Evolutionary conservation across 352 stramenopile genomes (phyloP), one percentile per base, ranked within the genome.

Genomic region (Thalassiosira exigua): DNA sequence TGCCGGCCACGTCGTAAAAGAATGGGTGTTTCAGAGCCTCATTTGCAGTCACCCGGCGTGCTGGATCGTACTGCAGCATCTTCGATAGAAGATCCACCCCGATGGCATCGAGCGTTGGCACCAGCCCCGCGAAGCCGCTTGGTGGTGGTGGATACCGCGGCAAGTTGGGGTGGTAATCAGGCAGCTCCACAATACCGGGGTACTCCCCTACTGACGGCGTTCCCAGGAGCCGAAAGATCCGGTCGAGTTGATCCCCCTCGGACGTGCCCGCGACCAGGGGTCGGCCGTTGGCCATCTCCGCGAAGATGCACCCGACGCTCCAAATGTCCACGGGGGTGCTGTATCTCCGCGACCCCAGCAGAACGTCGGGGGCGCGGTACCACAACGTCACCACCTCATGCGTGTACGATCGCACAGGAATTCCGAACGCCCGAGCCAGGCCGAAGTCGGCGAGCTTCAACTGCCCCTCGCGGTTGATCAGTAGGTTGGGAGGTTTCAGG

Each of bases 401-500:
- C 4, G 98, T 99, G 82, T 98, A 99, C 75, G 87, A 97, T 77
- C 97, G 90, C 52, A 99, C 97, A 24, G 97, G 98, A 73, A 99
- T 99, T 29, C 97, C 97, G 92, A 99, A 99, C 14, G 97, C 97
- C 52, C 98, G 89, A 24, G 98, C 98, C n/a, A 99, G 90, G 19
- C 98, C 98, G 94, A 99, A 99, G 82, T 99, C 98, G 14, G 96
- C 98, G n/a, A 99, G 92, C 85, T 99, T 99, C 17, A 99, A 91
- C 72, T 93, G 85, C 52, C 86, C 85, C 75, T 92, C 86, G 29
- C 85, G 81, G 82, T 91, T 91, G 21, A 93, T 91, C 19, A 93
- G 67, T 27, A 93, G 68, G 71, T 93, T 93, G 73, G 99, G 96
- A 30, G 96, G 96, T 85, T 99, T 99, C 30, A 99, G 90, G 85